Evolutionary conservation across 129 eudicot species (phyloP).

Genomic region (Tanacetum coccineum): DNA sequence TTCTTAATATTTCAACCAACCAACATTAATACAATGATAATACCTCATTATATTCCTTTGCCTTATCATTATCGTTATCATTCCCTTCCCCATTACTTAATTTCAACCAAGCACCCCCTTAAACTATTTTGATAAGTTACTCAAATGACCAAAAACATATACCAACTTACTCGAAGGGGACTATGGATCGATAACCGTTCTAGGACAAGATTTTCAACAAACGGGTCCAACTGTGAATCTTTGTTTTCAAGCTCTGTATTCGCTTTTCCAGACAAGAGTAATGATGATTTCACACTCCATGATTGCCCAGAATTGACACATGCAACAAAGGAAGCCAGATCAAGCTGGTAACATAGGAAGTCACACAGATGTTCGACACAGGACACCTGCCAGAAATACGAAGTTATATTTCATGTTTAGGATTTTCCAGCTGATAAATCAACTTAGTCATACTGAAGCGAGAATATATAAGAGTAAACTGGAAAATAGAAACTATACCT

Average conservation of each 20-base stretch:
- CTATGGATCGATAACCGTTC: constrained; percentile 92
- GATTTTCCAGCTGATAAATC: not conserved
- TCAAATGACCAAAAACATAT: constrained; percentile 2
- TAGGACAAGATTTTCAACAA: constrained; percentile 92
- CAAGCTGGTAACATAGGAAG: constrained; percentile 86
- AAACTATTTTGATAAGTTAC: not conserved
- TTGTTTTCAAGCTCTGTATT: constrained; percentile 38
- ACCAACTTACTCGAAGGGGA: constrained; percentile 77
- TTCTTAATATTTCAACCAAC: too few relatives aligned
- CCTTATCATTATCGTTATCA: too few relatives aligned
- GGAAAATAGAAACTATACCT: constrained; percentile 44
- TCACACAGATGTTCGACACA: constrained; percentile 89
- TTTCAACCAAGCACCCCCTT: too few relatives aligned
- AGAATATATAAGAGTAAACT: not conserved
- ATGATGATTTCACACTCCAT: constrained; percentile 79
- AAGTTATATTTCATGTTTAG: constrained; percentile 15
- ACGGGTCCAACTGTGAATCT: constrained; percentile 65
- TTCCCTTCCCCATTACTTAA: too few relatives aligned
- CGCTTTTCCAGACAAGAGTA: constrained; percentile 77
- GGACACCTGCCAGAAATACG: constrained; percentile 56
- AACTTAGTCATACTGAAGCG: constrained; percentile 13
- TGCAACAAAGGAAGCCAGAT: constrained; percentile 96
- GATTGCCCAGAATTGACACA: constrained; percentile 88
- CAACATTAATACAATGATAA: too few relatives aligned
- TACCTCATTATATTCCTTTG: too few relatives aligned